Conservation (phyloP, 345 rosid genomes). For the Gossypium ekmanianum region DNA sequence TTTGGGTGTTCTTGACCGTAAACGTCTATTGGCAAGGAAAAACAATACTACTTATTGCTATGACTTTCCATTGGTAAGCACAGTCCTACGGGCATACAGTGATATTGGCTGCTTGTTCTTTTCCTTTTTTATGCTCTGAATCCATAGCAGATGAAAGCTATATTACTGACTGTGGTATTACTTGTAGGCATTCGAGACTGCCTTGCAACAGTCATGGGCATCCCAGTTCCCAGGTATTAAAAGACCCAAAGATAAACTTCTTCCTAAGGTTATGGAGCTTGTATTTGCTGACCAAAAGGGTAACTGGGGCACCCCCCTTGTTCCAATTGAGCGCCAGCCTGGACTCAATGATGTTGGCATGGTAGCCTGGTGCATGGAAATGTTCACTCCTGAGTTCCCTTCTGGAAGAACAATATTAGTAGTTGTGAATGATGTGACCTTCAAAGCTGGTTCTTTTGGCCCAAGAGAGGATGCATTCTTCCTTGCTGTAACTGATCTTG, state of each 20-base stretch:
- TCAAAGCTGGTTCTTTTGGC: conserved; percentile 97
- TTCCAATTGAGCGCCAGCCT: conserved; percentile 51
- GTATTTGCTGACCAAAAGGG: conserved; percentile 65
- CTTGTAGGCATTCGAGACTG: conserved; percentile 87
- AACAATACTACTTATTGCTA: conserved; percentile 92
- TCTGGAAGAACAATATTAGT: conserved; percentile 79
- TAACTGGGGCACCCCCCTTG: conserved; percentile 69
- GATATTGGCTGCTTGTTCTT: not conserved
- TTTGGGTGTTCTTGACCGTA: conserved; percentile 65
- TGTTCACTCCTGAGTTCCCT: conserved; percentile 92
- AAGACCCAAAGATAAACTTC: conserved; percentile 46
- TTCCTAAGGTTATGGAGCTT: conserved; percentile 69
- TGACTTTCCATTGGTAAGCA: conserved; percentile 91
- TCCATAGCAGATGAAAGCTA: conserved; percentile 10
- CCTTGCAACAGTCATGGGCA: conserved; percentile 74
- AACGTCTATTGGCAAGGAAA: conserved; percentile 82
- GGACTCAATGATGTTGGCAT: conserved; percentile 92
- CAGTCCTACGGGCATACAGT: conserved; percentile 12
- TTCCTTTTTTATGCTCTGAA: conserved; percentile 4
- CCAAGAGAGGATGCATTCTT: conserved; percentile 98
- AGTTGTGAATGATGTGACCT: conserved; percentile 91
- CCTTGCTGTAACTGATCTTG: conserved; percentile 86
- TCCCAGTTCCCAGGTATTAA: conserved; percentile 46
- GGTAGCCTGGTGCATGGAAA: conserved; percentile 96
- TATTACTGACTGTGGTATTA: conserved; percentile 18